Evolutionary conservation across 2,329 filamentous ascomycete species (phyloP).

Genomic region (Raffaelea albimanens): DNA sequence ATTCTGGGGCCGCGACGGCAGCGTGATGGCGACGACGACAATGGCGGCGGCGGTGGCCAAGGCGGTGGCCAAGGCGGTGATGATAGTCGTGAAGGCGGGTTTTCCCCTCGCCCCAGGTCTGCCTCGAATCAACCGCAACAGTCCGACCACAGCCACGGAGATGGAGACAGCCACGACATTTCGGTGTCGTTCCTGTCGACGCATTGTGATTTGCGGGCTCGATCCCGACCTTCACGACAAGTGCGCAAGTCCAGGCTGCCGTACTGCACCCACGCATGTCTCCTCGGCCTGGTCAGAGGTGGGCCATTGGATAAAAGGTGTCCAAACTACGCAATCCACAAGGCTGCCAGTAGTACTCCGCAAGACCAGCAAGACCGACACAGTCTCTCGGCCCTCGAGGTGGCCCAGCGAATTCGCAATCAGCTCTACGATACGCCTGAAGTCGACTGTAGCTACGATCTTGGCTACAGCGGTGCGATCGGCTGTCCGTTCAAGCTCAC

Average conservation of each 20-base stretch:
- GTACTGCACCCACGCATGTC: slow-evolving; percentile 11
- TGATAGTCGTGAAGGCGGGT: background rate
- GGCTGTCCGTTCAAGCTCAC: slow-evolving; percentile 10
- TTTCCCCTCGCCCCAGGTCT: background rate
- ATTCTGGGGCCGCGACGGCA: slow-evolving; percentile 1
- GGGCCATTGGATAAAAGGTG: slow-evolving; percentile 2
- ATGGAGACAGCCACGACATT: slow-evolving; percentile 4
- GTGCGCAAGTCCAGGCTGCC: slow-evolving; percentile 1
- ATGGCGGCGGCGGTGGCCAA: background rate
- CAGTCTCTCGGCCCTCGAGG: slow-evolving; percentile 4
- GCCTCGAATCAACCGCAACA: slow-evolving; percentile 1
- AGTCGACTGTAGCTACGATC: slow-evolving; percentile 4
- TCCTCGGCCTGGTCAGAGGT: slow-evolving; percentile 4
- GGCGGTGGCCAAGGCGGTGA: background rate
- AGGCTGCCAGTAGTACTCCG: background rate
- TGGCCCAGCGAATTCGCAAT: slow-evolving; percentile 2
- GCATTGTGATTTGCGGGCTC: slow-evolving; percentile 4
- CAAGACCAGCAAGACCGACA: background rate
- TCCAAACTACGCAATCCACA: slow-evolving; percentile 7
- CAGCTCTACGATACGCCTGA: slow-evolving; percentile 7
- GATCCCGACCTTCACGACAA: slow-evolving; percentile 4
- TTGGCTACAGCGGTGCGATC: slow-evolving; percentile 6
- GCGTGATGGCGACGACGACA: background rate
- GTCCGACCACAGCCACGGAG: background rate
- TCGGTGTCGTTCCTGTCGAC: slow-evolving; percentile 5